These are phyloP conservation scores for Phytophthora cactorum DNA, from an alignment of 352 stramenopile genomes.

Conservation along the genomic window DNA sequence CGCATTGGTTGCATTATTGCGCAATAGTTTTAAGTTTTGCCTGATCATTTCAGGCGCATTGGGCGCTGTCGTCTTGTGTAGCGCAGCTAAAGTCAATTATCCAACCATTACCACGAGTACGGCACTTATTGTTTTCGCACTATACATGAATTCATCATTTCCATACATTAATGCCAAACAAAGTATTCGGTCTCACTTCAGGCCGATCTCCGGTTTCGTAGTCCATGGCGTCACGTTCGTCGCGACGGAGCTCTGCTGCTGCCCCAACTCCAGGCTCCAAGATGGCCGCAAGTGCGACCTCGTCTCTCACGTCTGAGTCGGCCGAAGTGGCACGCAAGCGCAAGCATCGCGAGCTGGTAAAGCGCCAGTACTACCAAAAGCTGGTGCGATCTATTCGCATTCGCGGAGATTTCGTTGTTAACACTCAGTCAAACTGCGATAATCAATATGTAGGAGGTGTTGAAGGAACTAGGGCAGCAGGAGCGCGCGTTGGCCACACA, in stretches of 20 bases:
- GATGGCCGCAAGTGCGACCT: slow-evolving; percentile 2
- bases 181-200: not conserved
- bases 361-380: slow-evolving; percentile 44
- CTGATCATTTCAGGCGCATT: too few species aligned
- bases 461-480: slow-evolving; percentile 39
- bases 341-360: slow-evolving; percentile 42
- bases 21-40: too few species aligned
- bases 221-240: slow-evolving; percentile 20
- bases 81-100: too few species aligned
- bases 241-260: slow-evolving; percentile 8
- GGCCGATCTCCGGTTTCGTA: too few species aligned
- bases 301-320: slow-evolving; percentile 5
- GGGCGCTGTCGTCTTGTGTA: too few species aligned
- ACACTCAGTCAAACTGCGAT: not conserved
- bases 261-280: slow-evolving; percentile 1
- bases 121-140: too few species aligned
- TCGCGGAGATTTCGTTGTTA: slow-evolving; percentile 2
- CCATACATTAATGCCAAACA: not conserved
- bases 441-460: slow-evolving; percentile 28
- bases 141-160: not conserved
- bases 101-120: too few species aligned
- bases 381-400: slow-evolving; percentile 11
- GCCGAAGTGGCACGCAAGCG: slow-evolving; percentile 33
- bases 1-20: too few species aligned
- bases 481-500: slow-evolving; percentile 36